Base-by-base conservation (phyloP, 2,329 filamentous ascomycete species). In the Xylariaceae sp. region DNA sequence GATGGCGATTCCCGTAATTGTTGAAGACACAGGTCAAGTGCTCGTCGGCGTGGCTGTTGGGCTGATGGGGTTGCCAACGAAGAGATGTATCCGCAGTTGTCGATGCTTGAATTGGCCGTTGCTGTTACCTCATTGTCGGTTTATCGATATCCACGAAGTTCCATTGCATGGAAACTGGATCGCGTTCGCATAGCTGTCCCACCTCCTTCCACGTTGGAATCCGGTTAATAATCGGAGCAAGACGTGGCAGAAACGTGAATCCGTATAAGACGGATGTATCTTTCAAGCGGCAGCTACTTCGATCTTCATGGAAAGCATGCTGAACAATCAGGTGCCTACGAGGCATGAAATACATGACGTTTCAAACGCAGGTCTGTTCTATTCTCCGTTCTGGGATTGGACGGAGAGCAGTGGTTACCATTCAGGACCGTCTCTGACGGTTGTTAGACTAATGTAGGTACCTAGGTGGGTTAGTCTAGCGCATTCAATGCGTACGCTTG, bases 71-170 rank as follows among this genome's bases (percentile, higher is more conserved):
- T 30, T 53, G 51, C 17, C 18, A 17, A 49, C 17, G 37, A 45
- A 11, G 45, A 51, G 45, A 37, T 10, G 52, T 53, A 23, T 50
- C 51, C 54, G 53, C 23, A 13, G 55, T 37, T 55, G 18, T 42
- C 47, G 52, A 52, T 49, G 45, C 11, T 23, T 18, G 51, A 42
- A 13, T 56, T 17, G 45, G 30, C 17, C 34, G 48, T 53, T 45
- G 44, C 50, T 50, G 48, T 18, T 49, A 50, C 48, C 48, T 30
- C 18, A 30, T 37, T 44, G 30, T 35, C 17, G 15, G 49, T 45
- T 56, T 56, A 56, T 56, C 53, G 53, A 56, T 56, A 56, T 6
- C 53, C 48, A 55, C 57, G 51, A 54, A 55, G 50, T 53, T 47
- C 34, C 17, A 34, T 30, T 30, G 23, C 35, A 7, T 45, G n/a